Base-by-base conservation (phyloP, 129 eudicot species). In the Arctium minus region DNA sequence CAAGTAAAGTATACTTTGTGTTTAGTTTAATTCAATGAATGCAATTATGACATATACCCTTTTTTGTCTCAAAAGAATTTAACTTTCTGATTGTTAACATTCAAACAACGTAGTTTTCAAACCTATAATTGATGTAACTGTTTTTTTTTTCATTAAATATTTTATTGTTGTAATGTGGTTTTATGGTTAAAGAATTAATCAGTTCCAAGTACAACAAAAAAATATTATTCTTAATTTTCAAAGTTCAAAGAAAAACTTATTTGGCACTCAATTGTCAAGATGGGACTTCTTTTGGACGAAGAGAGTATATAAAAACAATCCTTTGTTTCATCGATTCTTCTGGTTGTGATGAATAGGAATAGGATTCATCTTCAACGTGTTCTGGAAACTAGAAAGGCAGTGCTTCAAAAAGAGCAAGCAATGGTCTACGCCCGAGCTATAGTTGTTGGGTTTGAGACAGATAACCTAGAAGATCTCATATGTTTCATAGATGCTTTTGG, bases 371-470 rank as follows among this genome's bases (percentile, higher is more conserved):
- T 94, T 84, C 94, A 91, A 22, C 94, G 92, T 77, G 91, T 86
- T 74, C 82, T 94, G 60, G 94, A 94, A 85, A 88, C 89, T 74
- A 90, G 98, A 75, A 94, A 88, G 75, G 87, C 91, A 29, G 87
- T 87, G 75, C 96, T 94, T 72, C 86, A 83, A 88, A 94, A 86
- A 88, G 98, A 94, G 86, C 97, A 92, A 83, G 97, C 98, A 73
- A 94, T 92, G 98, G 97, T 91, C 9, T 92, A 88, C 74, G 97
- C 98, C 17, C 94, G 97, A 1, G 96, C 98, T 32, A 75, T 92
- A 74, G 94, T 92, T 78, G 94, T 90, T 29, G 98, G 98, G 6
- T 94, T 86, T 73, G 93, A 89, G 78, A 88, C 92, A 85, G 92
- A 91, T 60, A 46, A 70, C 77, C 78, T 94, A 50, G 86, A 91